A percentile compares a stretch with the other conserved stretches of the same genome.
Conservation (phyloP, 192 early-diverging fungal genomes). For the Blastocladiella britannica region DNA sequence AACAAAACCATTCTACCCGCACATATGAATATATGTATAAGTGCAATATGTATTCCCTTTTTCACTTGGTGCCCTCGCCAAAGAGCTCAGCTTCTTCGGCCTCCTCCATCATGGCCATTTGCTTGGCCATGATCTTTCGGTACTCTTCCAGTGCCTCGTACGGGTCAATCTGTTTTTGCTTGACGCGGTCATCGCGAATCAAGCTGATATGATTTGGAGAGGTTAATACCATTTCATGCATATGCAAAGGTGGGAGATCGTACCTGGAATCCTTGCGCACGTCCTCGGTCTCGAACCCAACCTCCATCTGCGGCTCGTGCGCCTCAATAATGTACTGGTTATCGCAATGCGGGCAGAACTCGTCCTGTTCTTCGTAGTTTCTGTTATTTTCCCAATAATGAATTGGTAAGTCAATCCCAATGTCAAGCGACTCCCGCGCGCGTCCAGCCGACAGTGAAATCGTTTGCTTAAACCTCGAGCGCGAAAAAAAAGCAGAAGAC, state of each 20-base stretch:
- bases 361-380: slow-evolving; percentile 82
- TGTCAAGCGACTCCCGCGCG: slow-evolving; percentile 1
- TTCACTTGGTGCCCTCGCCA: no score
- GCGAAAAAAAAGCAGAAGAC: no score
- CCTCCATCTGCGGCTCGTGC: slow-evolving; percentile 56
- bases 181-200: background rate
- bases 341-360: slow-evolving; percentile 95
- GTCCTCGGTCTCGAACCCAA: slow-evolving; percentile 89
- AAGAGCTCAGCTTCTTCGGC: no score
- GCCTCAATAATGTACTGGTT: slow-evolving; percentile 93
- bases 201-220: no score
- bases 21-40: no score
- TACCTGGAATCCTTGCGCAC: slow-evolving; percentile 47
- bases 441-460: background rate
- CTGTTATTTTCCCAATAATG: no score
- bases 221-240: no score
- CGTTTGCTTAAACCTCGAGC: no score
- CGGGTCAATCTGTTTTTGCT: background rate
- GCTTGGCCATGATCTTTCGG: background rate
- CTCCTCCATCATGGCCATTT: background rate
- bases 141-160: background rate
- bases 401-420: no score
- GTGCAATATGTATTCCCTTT: no score
- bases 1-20: no score
- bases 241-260: no score